Evolutionary conservation across 805 yeast species (phyloP), one percentile per base, ranked within the genome.

Genomic region (Kazachstania kunashirensis): DNA sequence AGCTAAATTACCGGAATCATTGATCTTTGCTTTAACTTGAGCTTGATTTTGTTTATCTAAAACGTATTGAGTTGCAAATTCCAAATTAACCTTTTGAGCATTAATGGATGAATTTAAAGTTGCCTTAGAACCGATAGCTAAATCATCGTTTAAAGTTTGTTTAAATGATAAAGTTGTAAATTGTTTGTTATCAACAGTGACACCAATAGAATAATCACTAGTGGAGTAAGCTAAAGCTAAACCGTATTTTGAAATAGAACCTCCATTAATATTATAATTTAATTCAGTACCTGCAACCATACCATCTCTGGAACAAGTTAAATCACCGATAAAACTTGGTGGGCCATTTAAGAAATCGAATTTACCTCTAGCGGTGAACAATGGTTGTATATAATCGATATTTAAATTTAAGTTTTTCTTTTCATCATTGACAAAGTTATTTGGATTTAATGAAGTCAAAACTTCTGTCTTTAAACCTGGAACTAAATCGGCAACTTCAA

Each of bases 101-200:
- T 62, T 62, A 32, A 75, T 62, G 65, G 75, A 71, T 47, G 95
- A 77, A 71, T 88, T 95, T 78, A 89, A 85, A 50, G 89, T 79
- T 56, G 95, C 95, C 74, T 83, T 85, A 60, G 96, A 94, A 71
- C 96, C 97, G 55, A 85, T 94, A 75, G 89, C 95, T 53, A 89
- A 84, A 53, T 71, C 67, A 49, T 94, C 84, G 53, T 86, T 77
- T 48, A 89, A 94, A 68, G 76, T 80, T 80, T 89, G 96, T 84
- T 79, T 88, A 79, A 86, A 86, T 55, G 94, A 88, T 56, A 96
- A 95, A 47, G 94, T 72, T 75, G 81, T 84, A 55, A 85, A 79
- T 44, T 85, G 76, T 62, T 86, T 74, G 76, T 85, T 83, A 71
- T 79, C 74, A 50, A 86, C 75, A 46, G 94, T 81, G 26, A 65